Evolutionary conservation across 306 rosid species (phyloP).

Genomic region (Alnus rubra): DNA sequence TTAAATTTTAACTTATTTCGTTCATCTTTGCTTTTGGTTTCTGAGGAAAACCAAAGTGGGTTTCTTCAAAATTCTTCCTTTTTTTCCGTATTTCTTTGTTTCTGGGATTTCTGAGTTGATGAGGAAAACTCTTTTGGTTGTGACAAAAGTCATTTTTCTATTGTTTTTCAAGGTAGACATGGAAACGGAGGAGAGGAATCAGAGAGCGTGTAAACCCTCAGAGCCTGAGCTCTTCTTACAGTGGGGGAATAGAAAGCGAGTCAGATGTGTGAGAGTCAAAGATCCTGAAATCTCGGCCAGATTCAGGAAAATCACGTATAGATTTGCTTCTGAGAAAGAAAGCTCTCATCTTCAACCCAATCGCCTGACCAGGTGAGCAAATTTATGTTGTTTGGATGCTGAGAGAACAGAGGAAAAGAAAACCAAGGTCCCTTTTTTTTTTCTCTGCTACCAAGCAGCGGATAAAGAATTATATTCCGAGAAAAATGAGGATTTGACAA

Average conservation of each 20-base stretch:
- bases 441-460: constrained; percentile 11
- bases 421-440: background rate
- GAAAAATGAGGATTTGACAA: background rate
- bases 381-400: constrained; percentile 10
- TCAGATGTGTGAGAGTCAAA: constrained; percentile 74
- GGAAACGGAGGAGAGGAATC: constrained; percentile 73
- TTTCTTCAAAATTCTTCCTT: background rate
- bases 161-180: constrained; percentile 32
- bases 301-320: constrained; percentile 48
- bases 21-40: background rate
- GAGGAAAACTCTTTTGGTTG: background rate
- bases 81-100: background rate
- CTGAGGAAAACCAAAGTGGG: background rate
- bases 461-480: background rate
- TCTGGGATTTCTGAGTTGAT: constrained; percentile 12
- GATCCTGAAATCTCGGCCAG: constrained; percentile 65
- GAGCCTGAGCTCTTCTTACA: constrained; percentile 75
- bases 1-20: background rate
- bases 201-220: constrained; percentile 42
- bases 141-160: constrained; percentile 5
- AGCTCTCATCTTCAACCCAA: constrained; percentile 49
- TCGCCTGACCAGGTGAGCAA: constrained; percentile 62
- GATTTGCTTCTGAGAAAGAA: constrained; percentile 46
- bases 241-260: constrained; percentile 71
- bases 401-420: constrained; percentile 1